Evolutionary conservation across 345 rosid genomes (phyloP), one percentile per base, ranked within the genome.

Genomic region (Eucalyptus albens): DNA sequence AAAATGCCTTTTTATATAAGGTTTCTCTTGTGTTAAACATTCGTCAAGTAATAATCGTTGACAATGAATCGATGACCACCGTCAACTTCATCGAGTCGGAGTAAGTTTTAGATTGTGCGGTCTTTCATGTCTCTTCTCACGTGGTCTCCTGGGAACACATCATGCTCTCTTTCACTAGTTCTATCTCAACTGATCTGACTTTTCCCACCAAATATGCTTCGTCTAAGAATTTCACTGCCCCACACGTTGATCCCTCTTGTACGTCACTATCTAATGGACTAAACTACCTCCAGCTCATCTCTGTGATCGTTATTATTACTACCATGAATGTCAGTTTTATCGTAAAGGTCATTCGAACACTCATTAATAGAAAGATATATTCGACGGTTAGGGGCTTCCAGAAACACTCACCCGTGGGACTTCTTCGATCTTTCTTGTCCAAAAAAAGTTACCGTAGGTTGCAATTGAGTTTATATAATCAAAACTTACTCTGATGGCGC

Each of bases 201-300:
- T 42, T 37, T 37, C 45, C 26, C 14, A 9, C 45, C 4, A 7
- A 7, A 77, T 77, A 6, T 37, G 83, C 27, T 5, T 19, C 4
- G 83, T 37, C 14, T 37, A 13, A 21, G 5, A 11, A 21, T 19
- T 26, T 3, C 26, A 9, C 15, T 6, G 1, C 47, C 83, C 12
- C 83, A 21, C 47, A 11, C 1, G 47, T 37, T 6, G 47, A 77
- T 37, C 83, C 8, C 2, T 77, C 27, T 37, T 21, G 27, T 37
- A 77, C 42, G 27, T 37, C 83, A 0, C 27, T 37, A 1, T 21
- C 7, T 1, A 8, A 37, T 37, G 0, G 47, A 44, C 0, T 37
- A 53, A 21, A 77, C 47, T 11, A 77, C 10, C 15, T 65, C 27
- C 24, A 11, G 83, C 26, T 11, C 26, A 72, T 33, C 45, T 69